Conservation (phyloP, 2,329 filamentous ascomycete genomes). For the Aspergillus phoenicis region DNA sequence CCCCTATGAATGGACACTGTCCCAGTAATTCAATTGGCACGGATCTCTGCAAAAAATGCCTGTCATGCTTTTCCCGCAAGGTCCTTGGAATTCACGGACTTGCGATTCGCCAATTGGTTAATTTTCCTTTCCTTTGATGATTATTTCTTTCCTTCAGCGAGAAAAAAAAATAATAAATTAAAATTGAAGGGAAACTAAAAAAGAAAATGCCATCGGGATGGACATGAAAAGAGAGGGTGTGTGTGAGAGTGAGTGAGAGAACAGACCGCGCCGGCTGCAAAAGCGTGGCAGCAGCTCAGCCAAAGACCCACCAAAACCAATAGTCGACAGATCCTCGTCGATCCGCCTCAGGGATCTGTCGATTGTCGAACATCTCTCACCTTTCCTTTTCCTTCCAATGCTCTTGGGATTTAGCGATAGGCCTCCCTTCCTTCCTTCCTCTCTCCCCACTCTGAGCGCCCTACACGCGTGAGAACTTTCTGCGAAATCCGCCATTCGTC, state of each 20-base stretch:
- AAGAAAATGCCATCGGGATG: constrained; percentile 9
- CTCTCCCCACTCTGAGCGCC: neutral
- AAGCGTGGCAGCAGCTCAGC: constrained; percentile 31
- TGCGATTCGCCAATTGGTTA: constrained; percentile 9
- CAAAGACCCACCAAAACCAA: constrained; percentile 41
- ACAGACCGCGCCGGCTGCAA: constrained; percentile 12
- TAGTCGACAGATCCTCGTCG: constrained; percentile 43
- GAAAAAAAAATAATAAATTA: neutral
- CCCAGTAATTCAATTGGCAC: constrained; percentile 11
- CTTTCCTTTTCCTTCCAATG: constrained; percentile 16
- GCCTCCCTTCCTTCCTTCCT: neutral
- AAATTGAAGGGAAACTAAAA: neutral
- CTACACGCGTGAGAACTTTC: neutral
- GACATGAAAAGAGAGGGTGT: neutral
- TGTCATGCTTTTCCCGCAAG: constrained; percentile 21
- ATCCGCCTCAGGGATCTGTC: constrained; percentile 37
- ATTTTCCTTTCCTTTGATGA: neutral
- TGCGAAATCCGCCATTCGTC: constrained; percentile 13
- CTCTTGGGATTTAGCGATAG: neutral
- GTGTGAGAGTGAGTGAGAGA: neutral
- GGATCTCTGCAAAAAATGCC: constrained; percentile 20
- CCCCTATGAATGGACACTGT: neutral
- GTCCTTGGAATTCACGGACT: constrained; percentile 10
- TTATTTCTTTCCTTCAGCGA: neutral
- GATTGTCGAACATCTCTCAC: constrained; percentile 24